Evolutionary conservation across 345 rosid genomes (phyloP).

Genomic region (Acer saccharum): DNA sequence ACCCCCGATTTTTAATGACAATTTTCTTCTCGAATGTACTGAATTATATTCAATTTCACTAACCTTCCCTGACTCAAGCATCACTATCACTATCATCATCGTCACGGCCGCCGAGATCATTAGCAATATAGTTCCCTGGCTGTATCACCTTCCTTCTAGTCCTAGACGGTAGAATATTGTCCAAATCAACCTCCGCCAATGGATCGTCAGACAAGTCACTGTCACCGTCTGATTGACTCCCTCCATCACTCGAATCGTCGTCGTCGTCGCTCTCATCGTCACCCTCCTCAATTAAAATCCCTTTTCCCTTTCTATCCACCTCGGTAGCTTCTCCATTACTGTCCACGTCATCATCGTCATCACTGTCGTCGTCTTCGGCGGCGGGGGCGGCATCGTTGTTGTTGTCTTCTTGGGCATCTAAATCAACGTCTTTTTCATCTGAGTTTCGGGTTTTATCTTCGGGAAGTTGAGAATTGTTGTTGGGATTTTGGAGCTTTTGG

Average conservation of each 20-base stretch:
- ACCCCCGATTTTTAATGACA: not conserved
- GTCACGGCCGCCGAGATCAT: conserved; percentile 28
- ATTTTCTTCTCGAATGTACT: not conserved
- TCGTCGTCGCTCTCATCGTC: conserved; percentile 51
- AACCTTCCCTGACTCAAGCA: conserved; percentile 33
- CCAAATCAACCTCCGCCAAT: conserved; percentile 91
- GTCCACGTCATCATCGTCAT: conserved; percentile 26
- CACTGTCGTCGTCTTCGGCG: conserved; percentile 15
- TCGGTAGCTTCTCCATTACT: conserved; percentile 29
- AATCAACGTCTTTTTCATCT: conserved; percentile 12
- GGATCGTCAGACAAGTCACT: conserved; percentile 89
- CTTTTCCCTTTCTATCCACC: conserved; percentile 59
- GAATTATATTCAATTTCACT: conserved; percentile 24
- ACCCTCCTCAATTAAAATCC: conserved; percentile 52
- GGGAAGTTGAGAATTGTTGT: conserved; percentile 19
- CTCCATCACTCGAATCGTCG: conserved; percentile 43
- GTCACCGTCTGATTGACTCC: conserved; percentile 44
- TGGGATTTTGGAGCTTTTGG: conserved; percentile 36
- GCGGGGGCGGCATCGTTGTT: conserved; percentile 6
- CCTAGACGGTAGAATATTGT: conserved; percentile 88
- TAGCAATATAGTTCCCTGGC: conserved; percentile 60
- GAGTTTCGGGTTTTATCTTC: conserved; percentile 14
- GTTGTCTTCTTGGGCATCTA: conserved; percentile 18
- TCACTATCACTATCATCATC: conserved; percentile 36
- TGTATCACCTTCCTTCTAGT: conserved; percentile 54